phyloP scores from a whole-genome alignment of 129 eudicot species.

The Centella asiatica region DNA sequence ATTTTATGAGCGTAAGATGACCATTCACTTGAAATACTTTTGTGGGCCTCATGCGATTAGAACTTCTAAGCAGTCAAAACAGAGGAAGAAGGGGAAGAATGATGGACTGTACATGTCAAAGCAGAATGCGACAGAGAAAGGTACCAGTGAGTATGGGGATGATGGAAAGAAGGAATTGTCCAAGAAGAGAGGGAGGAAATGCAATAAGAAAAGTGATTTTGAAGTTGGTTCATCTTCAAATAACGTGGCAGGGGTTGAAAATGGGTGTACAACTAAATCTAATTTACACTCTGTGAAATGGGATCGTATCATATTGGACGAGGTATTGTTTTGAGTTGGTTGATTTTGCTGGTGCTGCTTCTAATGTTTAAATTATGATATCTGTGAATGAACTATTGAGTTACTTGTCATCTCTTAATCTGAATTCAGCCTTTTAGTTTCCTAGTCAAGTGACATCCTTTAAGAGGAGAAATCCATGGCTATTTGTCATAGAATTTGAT shows the following conservation, averaged over 20 bases:
- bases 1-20: conserved; percentile 37
- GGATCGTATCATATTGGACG: conserved; percentile 81
- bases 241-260: conserved; percentile 18
- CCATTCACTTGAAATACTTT: conserved; percentile 53
- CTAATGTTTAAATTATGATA: neutral
- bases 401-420: no score
- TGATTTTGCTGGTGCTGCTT: neutral
- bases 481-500: no score
- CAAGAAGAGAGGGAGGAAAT: conserved; percentile 24
- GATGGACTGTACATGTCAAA: conserved; percentile 14
- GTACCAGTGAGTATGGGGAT: conserved; percentile 14
- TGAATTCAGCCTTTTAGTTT: neutral
- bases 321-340: conserved; percentile 55
- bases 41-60: conserved; percentile 75
- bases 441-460: no score
- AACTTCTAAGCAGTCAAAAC: conserved; percentile 76
- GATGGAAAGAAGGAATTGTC: conserved; percentile 17
- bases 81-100: conserved; percentile 44
- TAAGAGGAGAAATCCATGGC: no score
- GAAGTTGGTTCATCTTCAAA: conserved; percentile 19
- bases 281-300: conserved; percentile 73
- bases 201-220: conserved; percentile 15
- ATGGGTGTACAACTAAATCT: conserved; percentile 29
- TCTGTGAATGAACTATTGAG: neutral
- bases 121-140: conserved; percentile 19